Percentiles rank a stretch among this genome's conserved stretches.
Conservation (phyloP, 768 basidiomycete genomes). For the Trichaptum fuscoviolaceum region DNA sequence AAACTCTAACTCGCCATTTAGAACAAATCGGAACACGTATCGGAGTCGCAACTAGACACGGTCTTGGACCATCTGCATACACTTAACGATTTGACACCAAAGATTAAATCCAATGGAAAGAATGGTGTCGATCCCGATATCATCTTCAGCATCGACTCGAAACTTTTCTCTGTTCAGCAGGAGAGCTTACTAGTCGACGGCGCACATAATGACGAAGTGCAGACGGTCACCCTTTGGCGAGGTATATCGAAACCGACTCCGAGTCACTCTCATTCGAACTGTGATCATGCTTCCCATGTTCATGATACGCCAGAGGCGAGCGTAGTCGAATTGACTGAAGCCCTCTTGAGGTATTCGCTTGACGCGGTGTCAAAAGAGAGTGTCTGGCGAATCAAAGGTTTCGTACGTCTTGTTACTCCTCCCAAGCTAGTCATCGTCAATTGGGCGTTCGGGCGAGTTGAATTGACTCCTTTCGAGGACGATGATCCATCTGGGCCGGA, state of each 20-base stretch:
- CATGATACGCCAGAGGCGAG: not conserved
- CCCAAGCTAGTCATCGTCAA: constrained; percentile 60
- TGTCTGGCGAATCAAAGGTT: constrained; percentile 85
- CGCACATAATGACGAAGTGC: constrained; percentile 77
- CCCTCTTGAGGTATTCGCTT: constrained; percentile 43
- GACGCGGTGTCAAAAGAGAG: constrained; percentile 54
- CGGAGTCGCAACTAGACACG: constrained; percentile 72
- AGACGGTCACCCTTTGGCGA: constrained; percentile 62
- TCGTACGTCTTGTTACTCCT: constrained; percentile 47
- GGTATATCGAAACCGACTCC: constrained; percentile 27
- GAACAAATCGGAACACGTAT: constrained; percentile 89
- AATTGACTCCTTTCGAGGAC: constrained; percentile 41
- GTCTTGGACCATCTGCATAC: constrained; percentile 86
- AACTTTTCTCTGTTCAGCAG: constrained; percentile 43
- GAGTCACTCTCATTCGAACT: not conserved
- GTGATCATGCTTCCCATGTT: not conserved
- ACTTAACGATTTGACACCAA: constrained; percentile 86
- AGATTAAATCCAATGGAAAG: constrained; percentile 61
- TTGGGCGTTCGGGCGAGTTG: constrained; percentile 90
- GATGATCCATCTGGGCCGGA: constrained; percentile 17
- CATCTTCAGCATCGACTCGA: constrained; percentile 89
- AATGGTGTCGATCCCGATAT: constrained; percentile 70
- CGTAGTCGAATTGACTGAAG: constrained; percentile 26
- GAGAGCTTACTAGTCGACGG: constrained; percentile 17
- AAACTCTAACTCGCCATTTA: constrained; percentile 23